A percentile compares a stretch with the other conserved stretches of the same genome.
Evolutionary conservation across 2,329 filamentous ascomycete species (phyloP).

Genomic region (Phyllosticta ampelicida): DNA sequence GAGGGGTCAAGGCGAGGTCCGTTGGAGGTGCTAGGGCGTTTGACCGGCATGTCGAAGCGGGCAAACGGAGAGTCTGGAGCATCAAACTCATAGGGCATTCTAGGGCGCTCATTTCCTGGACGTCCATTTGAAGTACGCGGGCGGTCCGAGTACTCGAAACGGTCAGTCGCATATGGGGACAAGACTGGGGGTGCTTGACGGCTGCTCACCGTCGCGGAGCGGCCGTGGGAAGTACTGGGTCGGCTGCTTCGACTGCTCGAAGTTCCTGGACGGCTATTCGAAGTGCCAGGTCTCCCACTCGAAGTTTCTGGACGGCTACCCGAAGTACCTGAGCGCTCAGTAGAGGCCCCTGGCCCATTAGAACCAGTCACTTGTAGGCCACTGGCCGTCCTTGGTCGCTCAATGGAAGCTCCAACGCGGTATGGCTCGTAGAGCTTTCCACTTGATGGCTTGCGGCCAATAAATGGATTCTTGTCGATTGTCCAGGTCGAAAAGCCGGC

Average conservation of each 20-base stretch:
- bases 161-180: neutral
- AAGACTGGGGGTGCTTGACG: neutral
- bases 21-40: slow-evolving; percentile 11
- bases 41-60: slow-evolving; percentile 9
- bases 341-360: neutral
- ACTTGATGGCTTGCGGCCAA: neutral
- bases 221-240: neutral
- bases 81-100: neutral
- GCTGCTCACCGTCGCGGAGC: neutral
- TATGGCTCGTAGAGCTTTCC: neutral
- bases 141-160: neutral
- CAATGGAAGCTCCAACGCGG: neutral
- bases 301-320: neutral
- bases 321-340: neutral
- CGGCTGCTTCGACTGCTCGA: neutral
- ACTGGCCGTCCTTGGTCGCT: neutral
- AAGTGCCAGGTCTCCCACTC: neutral
- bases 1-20: neutral
- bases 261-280: slow-evolving; percentile 1
- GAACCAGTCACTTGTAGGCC: neutral
- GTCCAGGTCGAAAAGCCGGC: slow-evolving; percentile 13
- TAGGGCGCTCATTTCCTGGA: neutral
- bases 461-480: neutral
- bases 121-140: neutral
- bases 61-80: neutral